phyloP scores from a whole-genome alignment of 345 rosid genomes.

The Durio zibethinus region DNA sequence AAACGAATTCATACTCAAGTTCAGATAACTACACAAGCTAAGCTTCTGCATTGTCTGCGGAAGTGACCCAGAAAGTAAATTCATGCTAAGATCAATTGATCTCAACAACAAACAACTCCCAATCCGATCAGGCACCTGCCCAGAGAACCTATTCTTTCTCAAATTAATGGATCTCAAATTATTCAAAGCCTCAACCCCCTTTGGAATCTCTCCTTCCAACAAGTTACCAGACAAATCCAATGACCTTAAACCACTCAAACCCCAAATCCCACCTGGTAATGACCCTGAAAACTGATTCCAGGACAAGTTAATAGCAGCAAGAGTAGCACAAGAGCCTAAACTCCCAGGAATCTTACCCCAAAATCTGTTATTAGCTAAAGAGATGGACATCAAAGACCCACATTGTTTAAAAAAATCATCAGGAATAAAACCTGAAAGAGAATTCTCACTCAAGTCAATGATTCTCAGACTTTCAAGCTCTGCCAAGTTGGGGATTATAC shows the following conservation, averaged over 20 bases:
- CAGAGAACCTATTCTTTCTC: constrained; percentile 54
- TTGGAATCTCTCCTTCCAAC: constrained; percentile 64
- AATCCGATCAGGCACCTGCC: constrained; percentile 56
- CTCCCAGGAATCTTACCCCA: constrained; percentile 72
- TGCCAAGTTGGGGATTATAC: constrained; percentile 53
- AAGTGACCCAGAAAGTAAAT: constrained; percentile 60
- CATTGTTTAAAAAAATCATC: constrained; percentile 76
- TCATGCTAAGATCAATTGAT: constrained; percentile 68
- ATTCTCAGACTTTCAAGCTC: constrained; percentile 55
- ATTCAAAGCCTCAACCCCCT: constrained; percentile 55
- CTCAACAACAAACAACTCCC: constrained; percentile 70
- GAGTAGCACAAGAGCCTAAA: constrained; percentile 63
- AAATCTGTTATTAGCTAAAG: constrained; percentile 67
- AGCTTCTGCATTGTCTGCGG: constrained; percentile 73
- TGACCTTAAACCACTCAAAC: constrained; percentile 59
- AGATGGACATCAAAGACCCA: constrained; percentile 61
- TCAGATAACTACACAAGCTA: constrained; percentile 50
- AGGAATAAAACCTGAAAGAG: constrained; percentile 61
- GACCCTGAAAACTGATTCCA: constrained; percentile 64
- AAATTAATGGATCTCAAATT: constrained; percentile 59
- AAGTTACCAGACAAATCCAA: constrained; percentile 75
- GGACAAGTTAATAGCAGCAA: constrained; percentile 61
- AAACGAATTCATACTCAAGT: constrained; percentile 50
- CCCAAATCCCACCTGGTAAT: constrained; percentile 64
- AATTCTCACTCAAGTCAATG: constrained; percentile 73